These are phyloP conservation scores for Aureobasidium pullulans DNA, from an alignment of 2,329 filamentous ascomycete species.

Conservation along the genomic window DNA sequence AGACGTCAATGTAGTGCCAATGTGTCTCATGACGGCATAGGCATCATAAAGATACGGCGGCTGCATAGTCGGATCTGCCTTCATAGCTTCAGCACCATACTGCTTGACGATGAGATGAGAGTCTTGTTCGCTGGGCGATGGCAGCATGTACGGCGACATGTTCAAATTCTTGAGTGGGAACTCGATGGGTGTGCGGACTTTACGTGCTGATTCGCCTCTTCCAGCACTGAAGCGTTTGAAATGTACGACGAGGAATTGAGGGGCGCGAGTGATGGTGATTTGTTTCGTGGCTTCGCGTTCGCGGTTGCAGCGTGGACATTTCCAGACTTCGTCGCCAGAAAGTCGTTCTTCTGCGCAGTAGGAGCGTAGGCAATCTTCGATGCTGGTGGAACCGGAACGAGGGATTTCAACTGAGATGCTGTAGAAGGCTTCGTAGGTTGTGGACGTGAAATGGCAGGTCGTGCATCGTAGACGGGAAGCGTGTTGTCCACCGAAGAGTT, in stretches of 20 bases:
- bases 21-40: slow-evolving; percentile 76
- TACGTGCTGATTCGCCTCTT: slow-evolving; percentile 48
- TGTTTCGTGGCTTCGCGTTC: slow-evolving; percentile 61
- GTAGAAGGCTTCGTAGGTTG: slow-evolving; percentile 64
- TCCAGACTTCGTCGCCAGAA: slow-evolving; percentile 60
- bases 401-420: slow-evolving; percentile 65
- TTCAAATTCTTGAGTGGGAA: slow-evolving; percentile 69
- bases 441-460: slow-evolving; percentile 55
- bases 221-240: slow-evolving; percentile 63
- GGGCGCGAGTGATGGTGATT: slow-evolving; percentile 68
- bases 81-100: slow-evolving; percentile 27
- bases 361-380: slow-evolving; percentile 62
- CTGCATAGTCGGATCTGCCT: slow-evolving; percentile 36
- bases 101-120: slow-evolving; percentile 26
- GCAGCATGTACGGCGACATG: slow-evolving; percentile 53
- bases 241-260: slow-evolving; percentile 69
- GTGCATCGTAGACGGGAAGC: slow-evolving; percentile 55
- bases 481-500: slow-evolving; percentile 69
- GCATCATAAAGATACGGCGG: slow-evolving; percentile 70
- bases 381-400: slow-evolving; percentile 51
- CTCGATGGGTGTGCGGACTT: slow-evolving; percentile 63
- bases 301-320: slow-evolving; percentile 67
- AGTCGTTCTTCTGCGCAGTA: slow-evolving; percentile 63
- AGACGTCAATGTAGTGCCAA: slow-evolving; percentile 57
- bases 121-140: slow-evolving; percentile 33